Conservation (phyloP, 257 asterid genomes). For the Solanum stenotomum region DNA sequence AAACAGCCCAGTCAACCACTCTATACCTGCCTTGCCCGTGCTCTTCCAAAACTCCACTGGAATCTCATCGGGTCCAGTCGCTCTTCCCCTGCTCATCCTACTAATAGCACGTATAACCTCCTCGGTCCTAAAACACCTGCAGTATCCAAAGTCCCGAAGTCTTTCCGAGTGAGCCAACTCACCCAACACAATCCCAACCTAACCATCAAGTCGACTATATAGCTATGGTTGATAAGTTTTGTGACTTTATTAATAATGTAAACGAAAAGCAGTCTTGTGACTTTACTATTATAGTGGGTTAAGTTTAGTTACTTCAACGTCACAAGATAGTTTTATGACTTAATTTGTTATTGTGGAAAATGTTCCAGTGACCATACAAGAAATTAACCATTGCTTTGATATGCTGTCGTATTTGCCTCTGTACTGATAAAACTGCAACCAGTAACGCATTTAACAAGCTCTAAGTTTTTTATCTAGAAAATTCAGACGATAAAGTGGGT, state of each 20-base stretch:
- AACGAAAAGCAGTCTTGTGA: neutral
- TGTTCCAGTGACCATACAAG: neutral
- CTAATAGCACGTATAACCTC: no score
- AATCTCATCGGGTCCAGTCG: no score
- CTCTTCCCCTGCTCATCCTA: no score
- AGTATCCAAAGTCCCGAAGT: no score
- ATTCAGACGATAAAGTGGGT: neutral
- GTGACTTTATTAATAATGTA: neutral
- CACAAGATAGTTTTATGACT: neutral
- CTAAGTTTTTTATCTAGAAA: neutral
- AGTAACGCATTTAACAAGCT: neutral
- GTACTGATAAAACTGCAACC: neutral
- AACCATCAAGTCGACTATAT: neutral
- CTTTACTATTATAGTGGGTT: neutral
- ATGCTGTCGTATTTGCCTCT: neutral
- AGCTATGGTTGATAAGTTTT: neutral
- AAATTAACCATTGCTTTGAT: neutral
- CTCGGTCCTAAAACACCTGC: no score
- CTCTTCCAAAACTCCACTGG: no score
- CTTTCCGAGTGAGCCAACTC: no score
- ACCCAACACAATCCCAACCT: no score
- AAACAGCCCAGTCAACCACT: no score
- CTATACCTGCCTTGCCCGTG: no score
- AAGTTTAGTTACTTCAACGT: neutral
- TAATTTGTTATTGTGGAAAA: neutral